Conservation (phyloP, 2,329 filamentous ascomycete genomes). For the Verticillium tricorpus region DNA sequence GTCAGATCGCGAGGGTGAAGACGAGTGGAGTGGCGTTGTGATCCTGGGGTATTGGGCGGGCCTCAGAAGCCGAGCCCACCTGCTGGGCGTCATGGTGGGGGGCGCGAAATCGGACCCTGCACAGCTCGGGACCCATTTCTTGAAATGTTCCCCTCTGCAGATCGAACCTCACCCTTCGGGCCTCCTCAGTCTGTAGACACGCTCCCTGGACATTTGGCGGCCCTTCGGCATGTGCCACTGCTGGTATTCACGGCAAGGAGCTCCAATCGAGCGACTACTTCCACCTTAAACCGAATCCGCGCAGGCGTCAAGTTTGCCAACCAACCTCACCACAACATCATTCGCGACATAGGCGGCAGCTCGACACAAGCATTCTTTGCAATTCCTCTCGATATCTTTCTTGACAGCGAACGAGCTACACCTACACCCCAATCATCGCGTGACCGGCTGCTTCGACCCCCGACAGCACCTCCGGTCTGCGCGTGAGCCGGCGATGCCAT, state of each 20-base stretch:
- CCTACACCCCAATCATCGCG: no score
- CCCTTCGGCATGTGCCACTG: neutral
- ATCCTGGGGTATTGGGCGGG: no score
- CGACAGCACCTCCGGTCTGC: neutral
- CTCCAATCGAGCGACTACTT: neutral
- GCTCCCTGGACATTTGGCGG: neutral
- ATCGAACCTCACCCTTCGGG: neutral
- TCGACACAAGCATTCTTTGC: neutral
- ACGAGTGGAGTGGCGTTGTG: no score
- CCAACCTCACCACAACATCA: neutral
- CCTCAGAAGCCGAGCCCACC: no score
- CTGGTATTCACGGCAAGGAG: neutral
- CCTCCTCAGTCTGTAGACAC: neutral
- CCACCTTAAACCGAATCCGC: neutral
- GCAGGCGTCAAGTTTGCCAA: neutral
- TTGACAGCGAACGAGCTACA: no score
- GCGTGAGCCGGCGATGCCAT: constrained; percentile 35
- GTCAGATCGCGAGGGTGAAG: no score
- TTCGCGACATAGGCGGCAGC: neutral
- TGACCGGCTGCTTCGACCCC: neutral
- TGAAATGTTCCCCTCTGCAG: neutral
- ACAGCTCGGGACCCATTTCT: neutral
- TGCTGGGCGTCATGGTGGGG: neutral
- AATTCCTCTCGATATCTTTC: neutral
- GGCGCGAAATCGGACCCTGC: neutral